phyloP scores from a whole-genome alignment of 163 green algal genomes.

The Chlorella variabilis region DNA sequence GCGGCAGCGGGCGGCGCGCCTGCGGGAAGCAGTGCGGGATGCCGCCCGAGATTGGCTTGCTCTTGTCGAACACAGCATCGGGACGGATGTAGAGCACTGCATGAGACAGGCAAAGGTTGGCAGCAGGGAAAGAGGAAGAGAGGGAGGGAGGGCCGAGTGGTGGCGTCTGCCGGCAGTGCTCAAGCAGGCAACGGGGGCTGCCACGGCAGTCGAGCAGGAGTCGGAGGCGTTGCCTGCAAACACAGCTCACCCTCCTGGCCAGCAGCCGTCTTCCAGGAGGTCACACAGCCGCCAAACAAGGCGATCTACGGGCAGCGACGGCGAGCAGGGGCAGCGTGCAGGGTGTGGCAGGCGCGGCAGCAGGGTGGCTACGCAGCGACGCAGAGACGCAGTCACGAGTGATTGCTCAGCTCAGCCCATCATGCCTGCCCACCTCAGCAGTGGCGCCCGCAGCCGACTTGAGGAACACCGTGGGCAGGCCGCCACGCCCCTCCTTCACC shows the following conservation, averaged over 20 bases:
- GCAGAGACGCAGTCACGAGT: too few species aligned
- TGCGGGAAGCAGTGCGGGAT: slow-evolving; percentile 98
- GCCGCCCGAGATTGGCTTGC: slow-evolving; percentile 94
- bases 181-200: too few species aligned
- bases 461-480: slow-evolving; percentile 79
- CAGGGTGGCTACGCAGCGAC: too few species aligned
- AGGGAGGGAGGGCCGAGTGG: too few species aligned
- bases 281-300: slow-evolving; percentile 90
- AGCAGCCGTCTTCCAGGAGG: slow-evolving; percentile 87
- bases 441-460: slow-evolving; percentile 75
- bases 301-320: slow-evolving; percentile 62
- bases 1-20: slow-evolving; percentile 49
- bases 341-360: neutral
- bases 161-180: too few species aligned
- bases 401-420: too few species aligned
- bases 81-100: slow-evolving; percentile 95
- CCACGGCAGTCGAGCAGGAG: too few species aligned
- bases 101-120: slow-evolving; percentile 72
- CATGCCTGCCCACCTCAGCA: slow-evolving; percentile 80
- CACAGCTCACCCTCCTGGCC: slow-evolving; percentile 83
- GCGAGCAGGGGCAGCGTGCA: neutral
- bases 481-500: slow-evolving; percentile 59
- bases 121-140: too few species aligned
- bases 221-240: too few species aligned
- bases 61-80: slow-evolving; percentile 95